Evolutionary conservation across 768 basidiomycete species (phyloP).

Genomic region (Leucocoprinus leucothites): DNA sequence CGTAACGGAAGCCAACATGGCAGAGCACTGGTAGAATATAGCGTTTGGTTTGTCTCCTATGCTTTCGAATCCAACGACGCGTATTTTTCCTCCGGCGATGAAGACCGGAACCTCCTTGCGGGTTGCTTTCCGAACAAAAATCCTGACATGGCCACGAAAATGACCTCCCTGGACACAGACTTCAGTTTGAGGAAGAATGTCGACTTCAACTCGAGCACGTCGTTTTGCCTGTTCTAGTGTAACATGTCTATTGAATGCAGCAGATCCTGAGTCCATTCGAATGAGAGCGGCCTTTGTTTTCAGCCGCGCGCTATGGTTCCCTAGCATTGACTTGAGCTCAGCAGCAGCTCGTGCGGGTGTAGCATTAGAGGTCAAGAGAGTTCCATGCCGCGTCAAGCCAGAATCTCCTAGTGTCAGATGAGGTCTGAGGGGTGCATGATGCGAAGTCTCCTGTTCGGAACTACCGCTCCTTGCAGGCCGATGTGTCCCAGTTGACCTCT

Average conservation of each 20-base stretch:
- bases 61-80: conserved; percentile 84
- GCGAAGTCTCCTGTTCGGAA: neutral
- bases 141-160: conserved; percentile 65
- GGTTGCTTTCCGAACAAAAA: conserved; percentile 54
- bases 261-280: conserved; percentile 23
- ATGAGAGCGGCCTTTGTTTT: conserved; percentile 49
- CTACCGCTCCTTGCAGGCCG: neutral
- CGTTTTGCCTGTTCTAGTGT: conserved; percentile 69
- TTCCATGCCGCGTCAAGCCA: conserved; percentile 20
- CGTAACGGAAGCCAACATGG: conserved; percentile 47
- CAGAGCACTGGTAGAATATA: conserved; percentile 79
- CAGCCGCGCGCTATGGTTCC: conserved; percentile 54
- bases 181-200: conserved; percentile 74
- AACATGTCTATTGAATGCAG: conserved; percentile 27
- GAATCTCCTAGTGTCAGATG: neutral
- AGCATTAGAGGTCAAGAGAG: conserved; percentile 50
- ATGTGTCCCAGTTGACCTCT: neutral
- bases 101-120: conserved; percentile 58
- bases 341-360: conserved; percentile 47
- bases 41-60: conserved; percentile 58
- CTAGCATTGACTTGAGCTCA: conserved; percentile 62
- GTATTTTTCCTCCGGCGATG: conserved; percentile 72
- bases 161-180: conserved; percentile 77
- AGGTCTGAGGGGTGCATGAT: neutral
- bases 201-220: conserved; percentile 76